A percentile compares a stretch with the other conserved stretches of the same genome.
Evolutionary conservation across 768 basidiomycete genomes (phyloP).

Genomic region (Crassisporium funariophilum): DNA sequence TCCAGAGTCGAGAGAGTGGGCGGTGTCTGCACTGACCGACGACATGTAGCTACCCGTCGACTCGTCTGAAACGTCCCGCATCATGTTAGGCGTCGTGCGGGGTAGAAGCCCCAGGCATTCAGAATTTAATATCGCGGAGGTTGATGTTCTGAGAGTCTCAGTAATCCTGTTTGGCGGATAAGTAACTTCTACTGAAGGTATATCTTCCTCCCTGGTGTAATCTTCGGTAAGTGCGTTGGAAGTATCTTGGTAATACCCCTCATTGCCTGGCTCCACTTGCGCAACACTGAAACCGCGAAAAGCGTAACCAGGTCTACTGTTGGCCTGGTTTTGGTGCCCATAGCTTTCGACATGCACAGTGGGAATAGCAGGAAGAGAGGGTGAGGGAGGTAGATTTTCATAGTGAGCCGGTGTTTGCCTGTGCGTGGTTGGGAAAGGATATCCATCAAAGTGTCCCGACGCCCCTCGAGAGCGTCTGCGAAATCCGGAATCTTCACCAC

Average conservation of each 20-base stretch:
- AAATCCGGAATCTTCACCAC: not conserved
- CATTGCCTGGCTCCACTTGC: too few relatives aligned
- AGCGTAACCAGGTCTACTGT: not conserved
- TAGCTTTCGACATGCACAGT: too few relatives aligned
- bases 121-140: not conserved
- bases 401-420: too few relatives aligned
- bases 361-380: too few relatives aligned
- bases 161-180: not conserved
- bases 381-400: too few relatives aligned
- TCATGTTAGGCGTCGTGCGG: not conserved
- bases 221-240: not conserved
- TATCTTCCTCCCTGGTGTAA: not conserved
- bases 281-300: not conserved
- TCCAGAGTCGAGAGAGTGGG: conserved; percentile 26
- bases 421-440: too few relatives aligned
- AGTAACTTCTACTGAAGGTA: not conserved
- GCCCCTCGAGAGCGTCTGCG: not conserved
- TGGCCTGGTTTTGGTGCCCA: not conserved
- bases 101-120: not conserved
- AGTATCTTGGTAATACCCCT: not conserved
- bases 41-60: not conserved
- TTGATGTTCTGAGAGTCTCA: not conserved
- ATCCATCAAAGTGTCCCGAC: not conserved
- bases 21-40: conserved; percentile 1
- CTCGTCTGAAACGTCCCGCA: not conserved